These are phyloP conservation scores for Fremontodendron californicum DNA, from an alignment of 345 rosid species.

Conservation along the genomic window DNA sequence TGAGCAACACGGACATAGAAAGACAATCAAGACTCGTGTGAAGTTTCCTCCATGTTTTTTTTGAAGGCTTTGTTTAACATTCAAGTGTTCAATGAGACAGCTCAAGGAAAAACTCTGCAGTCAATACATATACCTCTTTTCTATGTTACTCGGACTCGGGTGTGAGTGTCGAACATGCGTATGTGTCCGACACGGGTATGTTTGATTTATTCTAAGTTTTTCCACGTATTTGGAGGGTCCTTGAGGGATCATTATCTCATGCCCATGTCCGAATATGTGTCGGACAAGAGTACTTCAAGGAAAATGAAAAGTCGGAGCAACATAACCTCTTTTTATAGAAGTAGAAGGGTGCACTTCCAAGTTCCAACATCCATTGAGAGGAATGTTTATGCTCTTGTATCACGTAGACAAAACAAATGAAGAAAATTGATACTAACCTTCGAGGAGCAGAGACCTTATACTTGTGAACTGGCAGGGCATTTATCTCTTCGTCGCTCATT, in stretches of 20 bases:
- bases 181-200: too few relatives aligned
- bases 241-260: too few relatives aligned
- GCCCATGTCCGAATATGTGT: too few relatives aligned
- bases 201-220: too few relatives aligned
- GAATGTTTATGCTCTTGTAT: not conserved
- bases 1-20: not conserved
- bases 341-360: not conserved
- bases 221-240: too few relatives aligned
- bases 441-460: slow-evolving; percentile 57
- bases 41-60: not conserved
- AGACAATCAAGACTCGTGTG: not conserved
- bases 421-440: slow-evolving; percentile 25
- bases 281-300: too few relatives aligned
- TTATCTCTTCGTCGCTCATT: slow-evolving; percentile 96
- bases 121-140: not conserved
- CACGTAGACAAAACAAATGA: not conserved
- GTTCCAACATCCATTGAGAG: not conserved
- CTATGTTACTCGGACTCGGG: too few relatives aligned
- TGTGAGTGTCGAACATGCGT: too few relatives aligned
- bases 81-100: not conserved
- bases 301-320: too few relatives aligned
- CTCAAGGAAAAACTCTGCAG: not conserved
- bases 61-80: not conserved
- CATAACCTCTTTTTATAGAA: not conserved
- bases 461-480: slow-evolving; percentile 82